These are phyloP conservation scores for Naegleria gruberi DNA, from an alignment of 208 protist species.

Conservation along the genomic window DNA sequence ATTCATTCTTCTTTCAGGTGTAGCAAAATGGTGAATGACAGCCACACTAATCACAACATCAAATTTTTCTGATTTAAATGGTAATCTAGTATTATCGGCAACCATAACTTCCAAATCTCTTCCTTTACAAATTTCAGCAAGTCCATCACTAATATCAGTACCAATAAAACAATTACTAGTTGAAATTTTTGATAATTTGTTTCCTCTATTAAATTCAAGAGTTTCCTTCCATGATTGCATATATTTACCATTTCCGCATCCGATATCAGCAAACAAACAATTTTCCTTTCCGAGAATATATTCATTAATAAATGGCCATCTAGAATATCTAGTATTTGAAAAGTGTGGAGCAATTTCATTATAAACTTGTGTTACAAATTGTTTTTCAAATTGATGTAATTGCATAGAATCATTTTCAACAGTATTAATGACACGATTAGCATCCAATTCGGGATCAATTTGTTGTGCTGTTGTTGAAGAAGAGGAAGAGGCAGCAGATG, in stretches of 20 bases:
- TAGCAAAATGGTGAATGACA: slow-evolving; percentile 27
- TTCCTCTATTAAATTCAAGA: neutral
- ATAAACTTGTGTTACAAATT: slow-evolving; percentile 25
- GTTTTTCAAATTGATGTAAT: slow-evolving; percentile 19
- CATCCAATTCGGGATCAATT: neutral
- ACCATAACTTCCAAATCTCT: neutral
- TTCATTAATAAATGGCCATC: slow-evolving; percentile 22
- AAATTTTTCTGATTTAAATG: neutral
- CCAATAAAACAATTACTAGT: neutral
- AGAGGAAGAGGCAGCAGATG: no score
- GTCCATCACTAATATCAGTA: neutral
- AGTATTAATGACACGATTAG: neutral
- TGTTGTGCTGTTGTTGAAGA: no score
- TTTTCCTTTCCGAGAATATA: neutral
- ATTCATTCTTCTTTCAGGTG: slow-evolving; percentile 18
- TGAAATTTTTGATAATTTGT: neutral
- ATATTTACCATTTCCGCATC: slow-evolving; percentile 31
- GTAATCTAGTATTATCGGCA: neutral
- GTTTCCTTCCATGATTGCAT: neutral
- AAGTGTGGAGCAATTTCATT: slow-evolving; percentile 29
- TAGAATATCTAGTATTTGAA: slow-evolving; percentile 12
- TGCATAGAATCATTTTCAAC: neutral
- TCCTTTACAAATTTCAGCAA: neutral
- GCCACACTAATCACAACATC: slow-evolving; percentile 24
- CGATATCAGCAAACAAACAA: slow-evolving; percentile 22